These are phyloP conservation scores for Aspergillus cavernicola DNA, from an alignment of 495 filamentous ascomycete genomes.

Conservation along the genomic window DNA sequence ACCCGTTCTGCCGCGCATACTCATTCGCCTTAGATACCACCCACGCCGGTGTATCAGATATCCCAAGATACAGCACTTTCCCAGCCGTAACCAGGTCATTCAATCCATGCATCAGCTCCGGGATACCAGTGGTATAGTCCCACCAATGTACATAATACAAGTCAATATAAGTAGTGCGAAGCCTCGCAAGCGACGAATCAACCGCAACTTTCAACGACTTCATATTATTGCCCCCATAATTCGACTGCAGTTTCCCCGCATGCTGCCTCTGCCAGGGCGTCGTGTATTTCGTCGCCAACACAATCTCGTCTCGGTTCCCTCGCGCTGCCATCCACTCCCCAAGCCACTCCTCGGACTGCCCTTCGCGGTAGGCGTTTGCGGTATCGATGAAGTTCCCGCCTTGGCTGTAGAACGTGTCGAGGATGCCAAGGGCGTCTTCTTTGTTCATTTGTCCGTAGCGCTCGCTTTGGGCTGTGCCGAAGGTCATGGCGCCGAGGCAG, in stretches of 20 bases:
- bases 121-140: constrained; percentile 60
- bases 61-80: constrained; percentile 68
- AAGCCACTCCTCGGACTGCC: constrained; percentile 64
- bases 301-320: constrained; percentile 63
- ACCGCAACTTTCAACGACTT: constrained; percentile 56
- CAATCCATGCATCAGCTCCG: constrained; percentile 67
- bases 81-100: constrained; percentile 55
- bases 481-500: constrained; percentile 59
- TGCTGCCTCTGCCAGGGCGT: constrained; percentile 31
- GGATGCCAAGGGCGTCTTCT: constrained; percentile 56
- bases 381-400: constrained; percentile 83
- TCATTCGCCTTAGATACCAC: constrained; percentile 63
- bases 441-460: constrained; percentile 55
- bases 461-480: constrained; percentile 47
- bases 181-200: constrained; percentile 52
- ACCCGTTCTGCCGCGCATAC: constrained; percentile 59
- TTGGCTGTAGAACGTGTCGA: constrained; percentile 62
- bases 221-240: constrained; percentile 52
- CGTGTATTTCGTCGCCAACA: constrained; percentile 72
- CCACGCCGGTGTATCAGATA: constrained; percentile 70
- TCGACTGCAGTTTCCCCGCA: constrained; percentile 39
- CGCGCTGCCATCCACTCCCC: constrained; percentile 70
- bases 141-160: constrained; percentile 61
- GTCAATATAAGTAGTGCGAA: constrained; percentile 54
- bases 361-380: constrained; percentile 60